Evolutionary conservation across 805 yeast species (phyloP), one percentile per base, ranked within the genome.

Genomic region (Barnettozyma pratensis): DNA sequence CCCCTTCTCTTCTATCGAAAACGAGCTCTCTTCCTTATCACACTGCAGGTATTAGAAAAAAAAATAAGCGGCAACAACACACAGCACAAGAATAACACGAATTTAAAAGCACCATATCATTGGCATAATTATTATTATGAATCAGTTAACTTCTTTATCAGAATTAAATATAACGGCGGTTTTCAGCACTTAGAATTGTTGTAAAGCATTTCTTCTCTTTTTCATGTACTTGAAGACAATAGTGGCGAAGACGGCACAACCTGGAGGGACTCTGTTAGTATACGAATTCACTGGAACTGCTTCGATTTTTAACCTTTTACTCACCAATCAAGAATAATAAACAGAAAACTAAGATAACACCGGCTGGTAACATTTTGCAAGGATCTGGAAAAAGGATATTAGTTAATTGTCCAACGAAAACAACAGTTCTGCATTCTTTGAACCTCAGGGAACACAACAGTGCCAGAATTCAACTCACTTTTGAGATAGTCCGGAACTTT

Each of bases 341-440:
- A 49, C 55, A 58, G 56, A 62, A 62, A 52, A 62, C 65, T 54
- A 62, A 55, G 53, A 62, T 62, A 56, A 62, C 65, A 62, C 65
- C 65, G 41, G 63, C 54, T 62, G 65, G 65, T 48, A 62, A 61
- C 65, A 62, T 61, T 60, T 53, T 52, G 34, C 7, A 41, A 46
- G 38, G 39, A 46, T 41, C 45, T 42, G 34, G 34, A n/a, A 34
- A 26, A 12, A n/a, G 27, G 27, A 39, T 32, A 48, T 43, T 40
- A 44, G 39, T 26, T 8, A 31, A 8, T 11, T 11, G 34, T 11
- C 11, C 34, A 31, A 11, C 3, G 19, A 19, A 19, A 19, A 19
- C 19, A 19, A 19, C 19, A 19, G 19, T 19, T 19, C 19, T 19
- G 19, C 19, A 19, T 3, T 19, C 19, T 19, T 19, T 19, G 19